Base-by-base conservation (phyloP, 371 early-diverging fungal genomes). In the Synchytrium microbalum region DNA sequence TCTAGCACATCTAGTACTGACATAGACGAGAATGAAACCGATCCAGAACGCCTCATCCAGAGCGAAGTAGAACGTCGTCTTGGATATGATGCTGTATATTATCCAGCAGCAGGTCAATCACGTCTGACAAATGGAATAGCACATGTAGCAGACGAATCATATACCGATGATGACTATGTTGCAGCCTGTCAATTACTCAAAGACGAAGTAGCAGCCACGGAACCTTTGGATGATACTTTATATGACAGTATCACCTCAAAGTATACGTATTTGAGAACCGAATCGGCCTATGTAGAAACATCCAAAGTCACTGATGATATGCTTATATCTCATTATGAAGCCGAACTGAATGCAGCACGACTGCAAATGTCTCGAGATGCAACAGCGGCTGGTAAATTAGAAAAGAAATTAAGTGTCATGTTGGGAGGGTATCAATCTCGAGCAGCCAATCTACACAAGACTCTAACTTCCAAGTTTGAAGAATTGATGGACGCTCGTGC, bases 341-440 rank as follows among this genome's bases (percentile, higher is more conserved):
- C 69, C 1, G 65, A 72, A 27, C 67, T 78, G 23, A 69, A 75
- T 26, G 10, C 46, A 1, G 84, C 87, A 61, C 86, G 89, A n/a
- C 80, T 82, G 61, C 62, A 74, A 3, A 92, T 93, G 92, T 78
- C 82, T n/a, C 76, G 82, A 59, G 86, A 90, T 61, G 90, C 92
- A 1, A 72, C 79, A 10, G 80, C 80, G 52, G 92, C 93, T 0
- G 78, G 80, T 24, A 94, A 94, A 71, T 60, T 89, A n/a, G 95
- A 95, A 67, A 91, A 89, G 71, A 88, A 88, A 65, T 70, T 92
- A 30, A 81, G 78, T 14, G 79, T 92, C 13, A 79, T 82, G 24
- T 72, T 93, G 31, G 96, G 95, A 61, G 95, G 95, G 31, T 89
- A 90, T 65, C 81, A 79, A 71, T 67, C 78, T 0, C 83, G 92